Conservation (phyloP, 352 stramenopile species). For the Phytophthora constricta region DNA sequence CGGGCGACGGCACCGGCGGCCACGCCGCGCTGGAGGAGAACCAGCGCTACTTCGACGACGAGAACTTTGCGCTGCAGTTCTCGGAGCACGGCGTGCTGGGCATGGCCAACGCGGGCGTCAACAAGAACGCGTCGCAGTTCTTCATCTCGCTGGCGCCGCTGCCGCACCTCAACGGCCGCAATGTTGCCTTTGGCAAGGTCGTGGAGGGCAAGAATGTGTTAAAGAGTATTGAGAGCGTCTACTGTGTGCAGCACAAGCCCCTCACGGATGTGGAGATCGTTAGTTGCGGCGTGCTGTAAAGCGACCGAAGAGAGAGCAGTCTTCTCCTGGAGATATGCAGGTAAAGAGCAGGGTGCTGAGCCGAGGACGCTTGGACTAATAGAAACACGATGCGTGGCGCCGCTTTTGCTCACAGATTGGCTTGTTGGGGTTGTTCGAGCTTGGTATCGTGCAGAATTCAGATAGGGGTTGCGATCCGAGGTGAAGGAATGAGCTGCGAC, state of each 20-base stretch:
- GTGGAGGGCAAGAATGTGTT: constrained; percentile 85
- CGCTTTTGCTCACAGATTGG: constrained; percentile 28
- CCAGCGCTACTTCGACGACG: constrained; percentile 83
- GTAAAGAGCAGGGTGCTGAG: constrained; percentile 21
- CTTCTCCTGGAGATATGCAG: constrained; percentile 21
- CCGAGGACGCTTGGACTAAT: constrained; percentile 37
- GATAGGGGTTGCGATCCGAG: neutral
- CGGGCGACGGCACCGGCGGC: constrained; percentile 75
- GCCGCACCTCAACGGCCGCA: constrained; percentile 87
- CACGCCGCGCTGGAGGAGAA: constrained; percentile 75
- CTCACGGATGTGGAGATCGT: constrained; percentile 85
- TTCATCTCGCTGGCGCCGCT: constrained; percentile 96
- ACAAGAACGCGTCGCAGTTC: constrained; percentile 99
- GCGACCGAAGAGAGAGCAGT: constrained; percentile 2
- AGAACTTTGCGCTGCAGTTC: constrained; percentile 90
- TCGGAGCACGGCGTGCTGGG: constrained; percentile 83
- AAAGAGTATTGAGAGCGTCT: constrained; percentile 84
- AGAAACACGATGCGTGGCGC: constrained; percentile 33
- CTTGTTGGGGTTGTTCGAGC: no score
- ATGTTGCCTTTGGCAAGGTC: constrained; percentile 89
- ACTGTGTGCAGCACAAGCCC: constrained; percentile 85
- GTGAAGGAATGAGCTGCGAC: no score
- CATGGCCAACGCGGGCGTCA: constrained; percentile 98
- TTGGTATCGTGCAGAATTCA: neutral
- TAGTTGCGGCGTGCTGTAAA: constrained; percentile 80